Evolutionary conservation across 176 grass and related monocot genomes (phyloP).

Genomic region (Cenchrus americanus): DNA sequence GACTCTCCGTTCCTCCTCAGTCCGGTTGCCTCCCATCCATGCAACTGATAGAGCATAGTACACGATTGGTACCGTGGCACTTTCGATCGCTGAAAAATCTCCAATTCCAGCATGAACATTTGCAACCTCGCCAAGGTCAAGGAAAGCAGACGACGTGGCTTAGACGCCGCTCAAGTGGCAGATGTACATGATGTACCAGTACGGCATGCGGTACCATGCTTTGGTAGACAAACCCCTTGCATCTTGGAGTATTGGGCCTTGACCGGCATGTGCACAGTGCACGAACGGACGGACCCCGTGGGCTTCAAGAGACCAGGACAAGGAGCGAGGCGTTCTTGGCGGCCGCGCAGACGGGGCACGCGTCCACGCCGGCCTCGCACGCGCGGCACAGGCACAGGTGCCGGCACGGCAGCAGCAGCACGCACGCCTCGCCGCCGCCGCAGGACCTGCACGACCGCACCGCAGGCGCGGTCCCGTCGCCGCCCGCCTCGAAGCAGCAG

Average conservation of each 20-base stretch:
- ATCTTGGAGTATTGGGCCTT: background rate
- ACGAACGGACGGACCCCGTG: background rate
- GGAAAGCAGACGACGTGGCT: background rate
- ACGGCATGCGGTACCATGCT: background rate
- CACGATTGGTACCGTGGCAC: background rate
- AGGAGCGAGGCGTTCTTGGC: slow-evolving; percentile 49
- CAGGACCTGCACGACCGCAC: slow-evolving; percentile 45
- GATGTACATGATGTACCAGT: background rate
- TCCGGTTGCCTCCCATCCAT: background rate
- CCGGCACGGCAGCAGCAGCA: slow-evolving; percentile 64
- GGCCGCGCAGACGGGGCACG: slow-evolving; percentile 56
- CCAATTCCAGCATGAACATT: background rate
- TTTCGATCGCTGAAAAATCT: background rate
- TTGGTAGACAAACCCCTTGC: background rate
- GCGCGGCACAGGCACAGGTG: slow-evolving; percentile 64
- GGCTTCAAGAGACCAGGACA: slow-evolving; percentile 38
- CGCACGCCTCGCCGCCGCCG: slow-evolving; percentile 36
- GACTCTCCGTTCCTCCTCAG: background rate
- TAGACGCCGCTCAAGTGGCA: background rate
- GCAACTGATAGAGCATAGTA: background rate
- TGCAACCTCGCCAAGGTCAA: background rate
- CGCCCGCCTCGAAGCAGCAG: slow-evolving; percentile 44
- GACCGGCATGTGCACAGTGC: background rate
- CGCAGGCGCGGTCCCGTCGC: background rate
- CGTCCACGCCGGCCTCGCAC: slow-evolving; percentile 31